Conservation (phyloP, 345 rosid genomes). For the Moricandia arvensis region DNA sequence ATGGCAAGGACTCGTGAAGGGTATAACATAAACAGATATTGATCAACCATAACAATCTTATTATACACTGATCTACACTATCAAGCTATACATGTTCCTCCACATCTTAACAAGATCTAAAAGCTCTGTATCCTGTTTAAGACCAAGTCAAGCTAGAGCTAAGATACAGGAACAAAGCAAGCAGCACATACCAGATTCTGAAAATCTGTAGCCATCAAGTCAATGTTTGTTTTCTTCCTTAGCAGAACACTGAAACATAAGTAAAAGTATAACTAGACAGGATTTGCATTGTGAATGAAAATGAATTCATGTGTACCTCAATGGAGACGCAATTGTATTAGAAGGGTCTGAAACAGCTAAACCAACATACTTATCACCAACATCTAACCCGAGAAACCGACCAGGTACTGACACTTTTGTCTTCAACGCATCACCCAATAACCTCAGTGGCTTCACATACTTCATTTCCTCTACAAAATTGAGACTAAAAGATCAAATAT, state of each 20-base stretch:
- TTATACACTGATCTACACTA: slow-evolving; percentile 19
- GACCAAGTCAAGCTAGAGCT: not conserved
- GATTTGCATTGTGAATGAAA: not conserved
- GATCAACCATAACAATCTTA: slow-evolving; percentile 6
- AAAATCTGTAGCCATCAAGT: slow-evolving; percentile 66
- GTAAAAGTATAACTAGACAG: not conserved
- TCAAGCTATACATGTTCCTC: not conserved
- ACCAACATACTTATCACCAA: slow-evolving; percentile 87
- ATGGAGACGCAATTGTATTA: slow-evolving; percentile 57
- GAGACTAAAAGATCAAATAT: not conserved
- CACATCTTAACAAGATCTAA: not conserved
- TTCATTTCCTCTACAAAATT: slow-evolving; percentile 48
- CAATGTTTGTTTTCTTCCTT: slow-evolving; percentile 64
- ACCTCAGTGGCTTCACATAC: slow-evolving; percentile 56
- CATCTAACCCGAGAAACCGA: slow-evolving; percentile 82
- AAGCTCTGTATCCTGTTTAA: not conserved
- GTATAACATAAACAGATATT: not conserved
- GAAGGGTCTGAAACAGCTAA: slow-evolving; percentile 62
- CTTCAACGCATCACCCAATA: slow-evolving; percentile 54
- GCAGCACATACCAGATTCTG: slow-evolving; percentile 55
- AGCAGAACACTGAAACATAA: slow-evolving; percentile 58
- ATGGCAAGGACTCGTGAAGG: not conserved
- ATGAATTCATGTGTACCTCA: slow-evolving; percentile 44
- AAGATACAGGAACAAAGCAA: not conserved
- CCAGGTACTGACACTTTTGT: slow-evolving; percentile 36